phyloP scores from a whole-genome alignment of 768 basidiomycete species.

The Pisolithus orientalis region DNA sequence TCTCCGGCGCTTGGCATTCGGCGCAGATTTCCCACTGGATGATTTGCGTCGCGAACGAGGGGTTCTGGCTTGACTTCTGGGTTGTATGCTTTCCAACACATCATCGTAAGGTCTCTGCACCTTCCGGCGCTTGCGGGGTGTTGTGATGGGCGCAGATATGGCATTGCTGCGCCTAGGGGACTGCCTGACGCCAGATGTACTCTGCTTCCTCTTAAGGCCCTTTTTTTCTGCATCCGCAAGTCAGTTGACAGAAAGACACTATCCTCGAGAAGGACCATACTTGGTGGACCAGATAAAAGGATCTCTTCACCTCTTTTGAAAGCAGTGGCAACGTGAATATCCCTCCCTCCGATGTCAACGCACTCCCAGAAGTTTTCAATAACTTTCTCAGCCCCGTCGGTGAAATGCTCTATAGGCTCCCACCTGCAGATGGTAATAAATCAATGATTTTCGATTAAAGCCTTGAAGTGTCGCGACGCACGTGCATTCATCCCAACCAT shows the following conservation, averaged over 20 bases:
- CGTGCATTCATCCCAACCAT: constrained; percentile 50
- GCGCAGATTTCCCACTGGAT: constrained; percentile 3
- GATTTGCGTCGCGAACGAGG: constrained; percentile 3
- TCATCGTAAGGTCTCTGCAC: constrained; percentile 5
- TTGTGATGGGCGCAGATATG: constrained; percentile 14
- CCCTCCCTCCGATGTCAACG: constrained; percentile 34
- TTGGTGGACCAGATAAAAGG: constrained; percentile 51
- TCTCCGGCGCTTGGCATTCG: constrained; percentile 17
- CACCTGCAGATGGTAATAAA: constrained; percentile 39
- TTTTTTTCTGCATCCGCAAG: constrained; percentile 11
- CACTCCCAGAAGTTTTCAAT: constrained; percentile 33
- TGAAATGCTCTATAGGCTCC: constrained; percentile 62
- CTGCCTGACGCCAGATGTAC: constrained; percentile 4
- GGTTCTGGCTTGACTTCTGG: constrained; percentile 2
- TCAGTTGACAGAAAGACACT: constrained; percentile 1
- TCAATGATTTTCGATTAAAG: constrained; percentile 1
- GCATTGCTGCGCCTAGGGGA: constrained; percentile 3
- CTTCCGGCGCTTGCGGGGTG: constrained; percentile 22
- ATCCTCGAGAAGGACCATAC: constrained; percentile 26
- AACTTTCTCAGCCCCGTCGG: constrained; percentile 48
- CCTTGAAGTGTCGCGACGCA: constrained; percentile 26
- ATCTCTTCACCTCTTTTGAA: constrained; percentile 55
- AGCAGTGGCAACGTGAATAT: constrained; percentile 38
- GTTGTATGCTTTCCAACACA: neutral
- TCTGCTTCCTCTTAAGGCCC: constrained; percentile 13